A percentile compares a stretch with the other conserved stretches of the same genome.
Conservation (phyloP, 805 yeast species). For the Blastobotrys attinorum region DNA sequence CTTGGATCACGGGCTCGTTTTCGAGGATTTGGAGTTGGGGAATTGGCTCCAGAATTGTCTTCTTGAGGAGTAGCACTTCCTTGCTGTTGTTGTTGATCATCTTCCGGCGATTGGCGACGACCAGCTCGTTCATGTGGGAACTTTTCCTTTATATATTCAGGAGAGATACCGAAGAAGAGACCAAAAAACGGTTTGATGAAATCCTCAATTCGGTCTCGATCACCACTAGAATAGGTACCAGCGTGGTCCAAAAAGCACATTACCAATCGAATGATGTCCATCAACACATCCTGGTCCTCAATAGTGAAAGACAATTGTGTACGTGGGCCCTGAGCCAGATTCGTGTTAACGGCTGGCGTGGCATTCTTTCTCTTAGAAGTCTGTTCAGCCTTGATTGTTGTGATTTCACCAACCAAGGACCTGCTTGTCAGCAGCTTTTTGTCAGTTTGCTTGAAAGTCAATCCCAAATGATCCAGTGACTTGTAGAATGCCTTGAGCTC, state of each 20-base stretch:
- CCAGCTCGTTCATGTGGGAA: constrained; percentile 10
- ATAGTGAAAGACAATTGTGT: constrained; percentile 59
- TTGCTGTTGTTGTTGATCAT: constrained; percentile 30
- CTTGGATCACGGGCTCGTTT: constrained; percentile 29
- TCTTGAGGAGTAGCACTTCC: constrained; percentile 5
- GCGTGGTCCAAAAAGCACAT: constrained; percentile 58
- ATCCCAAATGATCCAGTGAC: constrained; percentile 89
- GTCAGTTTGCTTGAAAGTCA: constrained; percentile 95
- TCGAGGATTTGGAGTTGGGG: constrained; percentile 5
- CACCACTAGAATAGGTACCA: constrained; percentile 70
- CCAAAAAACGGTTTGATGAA: constrained; percentile 65
- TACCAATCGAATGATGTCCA: constrained; percentile 64
- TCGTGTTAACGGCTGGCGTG: constrained; percentile 35
- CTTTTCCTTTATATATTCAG: constrained; percentile 24
- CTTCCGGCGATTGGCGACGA: constrained; percentile 2
- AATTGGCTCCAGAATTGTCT: constrained; percentile 8
- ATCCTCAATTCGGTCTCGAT: constrained; percentile 66
- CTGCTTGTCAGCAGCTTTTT: constrained; percentile 85
- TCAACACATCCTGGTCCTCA: constrained; percentile 57
- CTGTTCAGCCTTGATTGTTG: constrained; percentile 88
- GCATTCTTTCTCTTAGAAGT: constrained; percentile 73
- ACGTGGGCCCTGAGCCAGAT: constrained; percentile 74
- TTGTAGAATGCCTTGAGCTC: constrained; percentile 93
- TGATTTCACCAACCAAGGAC: constrained; percentile 82
- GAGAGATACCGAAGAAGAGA: constrained; percentile 50